Evolutionary conservation across 2,329 filamentous ascomycete species (phyloP), one percentile per base, ranked within the genome.

Genomic region (Xylaria sp.): DNA sequence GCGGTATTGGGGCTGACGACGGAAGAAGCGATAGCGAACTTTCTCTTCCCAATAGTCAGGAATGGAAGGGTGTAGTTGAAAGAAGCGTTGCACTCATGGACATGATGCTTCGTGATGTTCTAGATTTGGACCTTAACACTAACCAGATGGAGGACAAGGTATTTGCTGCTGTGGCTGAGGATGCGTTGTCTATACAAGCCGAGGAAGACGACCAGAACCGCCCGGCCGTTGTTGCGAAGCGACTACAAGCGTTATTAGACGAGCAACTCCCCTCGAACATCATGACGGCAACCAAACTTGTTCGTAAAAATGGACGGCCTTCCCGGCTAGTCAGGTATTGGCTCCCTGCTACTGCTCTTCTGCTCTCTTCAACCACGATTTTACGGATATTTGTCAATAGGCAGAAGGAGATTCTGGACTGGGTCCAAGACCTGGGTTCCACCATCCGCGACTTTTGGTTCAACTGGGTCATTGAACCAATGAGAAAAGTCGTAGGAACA

Each of bases 401-500:
- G 53, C 87, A 87, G 69, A 89, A 90, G 19, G 91, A 94, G 67
- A 89, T 99, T 19, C 67, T 91, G 25, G 83, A 87, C 47, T 97
- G 93, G 93, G 81, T 96, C 44, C 81, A 84, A 35, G 90, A 95
- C 66, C 78, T 97, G 25, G 94, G 92, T 7, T 80, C 81, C 1
- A 99, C 95, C 0, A 79, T 88, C 1, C 84, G 91, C 55, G 94
- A 96, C 75, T 99, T 99, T 74, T 97, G 93, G 91, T 83, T 88
- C 62, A 99, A 99, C 75, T 99, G 95, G 95, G 90, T 99, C 3
- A 80, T 99, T 10, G 90, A 96, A 66, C 95, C 95, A 0, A 83
- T 87, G 0, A 87, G 87, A 69, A 94, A 92, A 73, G 83, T 99
- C 17, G 86, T 99, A 60, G 88, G 90, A 49, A 99, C 95, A 0